Evolutionary conservation across 2,329 filamentous ascomycete species (phyloP).

Genomic region (Xylaria sp.): DNA sequence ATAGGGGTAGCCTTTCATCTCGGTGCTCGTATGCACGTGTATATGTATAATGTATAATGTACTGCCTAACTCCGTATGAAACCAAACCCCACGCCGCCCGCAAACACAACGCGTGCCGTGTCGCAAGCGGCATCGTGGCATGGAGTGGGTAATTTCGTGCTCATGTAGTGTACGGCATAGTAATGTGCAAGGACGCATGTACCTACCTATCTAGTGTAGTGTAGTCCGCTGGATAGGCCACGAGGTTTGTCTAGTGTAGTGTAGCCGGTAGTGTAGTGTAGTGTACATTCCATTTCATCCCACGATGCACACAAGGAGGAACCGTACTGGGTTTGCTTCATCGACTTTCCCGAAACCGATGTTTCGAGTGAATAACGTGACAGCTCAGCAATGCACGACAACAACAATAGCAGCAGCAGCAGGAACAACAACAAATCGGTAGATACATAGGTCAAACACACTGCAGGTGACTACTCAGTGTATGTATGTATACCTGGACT

Average conservation of each 20-base stretch:
- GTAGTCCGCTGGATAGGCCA: neutral
- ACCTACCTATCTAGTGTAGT: neutral
- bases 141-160: neutral
- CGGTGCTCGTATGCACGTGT: neutral
- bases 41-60: neutral
- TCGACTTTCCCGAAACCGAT: conserved; percentile 20
- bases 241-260: conserved; percentile 10
- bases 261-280: neutral
- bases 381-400: conserved; percentile 28
- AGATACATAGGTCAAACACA: neutral
- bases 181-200: conserved; percentile 13
- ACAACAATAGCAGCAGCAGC: neutral
- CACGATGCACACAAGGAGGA: conserved; percentile 8
- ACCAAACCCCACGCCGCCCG: conserved; percentile 22
- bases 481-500: neutral
- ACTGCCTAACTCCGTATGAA: neutral
- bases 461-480: conserved; percentile 15
- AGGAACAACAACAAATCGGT: neutral
- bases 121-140: neutral
- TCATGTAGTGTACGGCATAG: conserved; percentile 5
- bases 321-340: no score
- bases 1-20: neutral
- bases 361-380: conserved; percentile 30
- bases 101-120: conserved; percentile 4
- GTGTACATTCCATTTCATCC: neutral